Base-by-base conservation (phyloP, 148 eudicot species). In the Bassia scoparia region DNA sequence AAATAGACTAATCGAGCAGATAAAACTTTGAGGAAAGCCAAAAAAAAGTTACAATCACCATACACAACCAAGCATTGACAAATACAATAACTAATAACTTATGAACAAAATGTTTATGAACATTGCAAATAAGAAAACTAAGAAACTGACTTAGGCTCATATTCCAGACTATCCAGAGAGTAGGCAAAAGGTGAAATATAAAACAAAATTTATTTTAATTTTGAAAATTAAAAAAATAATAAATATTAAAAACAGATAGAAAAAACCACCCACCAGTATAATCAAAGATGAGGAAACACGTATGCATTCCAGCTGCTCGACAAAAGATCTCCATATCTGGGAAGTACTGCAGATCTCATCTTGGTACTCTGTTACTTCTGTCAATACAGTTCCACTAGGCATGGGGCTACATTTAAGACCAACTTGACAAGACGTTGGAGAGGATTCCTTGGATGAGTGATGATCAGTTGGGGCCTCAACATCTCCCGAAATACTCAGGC, bases 221-320 rank as follows among this genome's bases (percentile, higher is more conserved):
- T 48, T 13, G 12, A 23, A 61, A 27, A 30, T 26, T 33, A 20
- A 33, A 48, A 6, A 5, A 48, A 2, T 2, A 29, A 24, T 44
- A 43, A 59, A 27, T 18, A 13, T 17, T 41, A 37, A 61, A 37
- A 50, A 9, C 13, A 78, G 65, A 37, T 18, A 53, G 61, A 29
- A 41, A 65, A 64, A 26, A 35, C 69, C 17, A 74, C 62, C 9
- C 86, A 94, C 98, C 91, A 94, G 70, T 79, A 94, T 82, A 55
- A 87, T 94, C 85, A 91, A 85, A 74, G 98, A 83, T 75, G 93
- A 76, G 69, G 89, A 75, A 49, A 83, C 86, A 44, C 86, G 79
- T 55, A 91, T 73, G 37, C 93, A 86, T 80, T 89, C 91, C 76
- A 91, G 82, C 85, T 89, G 98, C 83, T 88, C 91, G 69, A 86